phyloP scores from a whole-genome alignment of 768 basidiomycete species.

The Podaxis pistillaris region DNA sequence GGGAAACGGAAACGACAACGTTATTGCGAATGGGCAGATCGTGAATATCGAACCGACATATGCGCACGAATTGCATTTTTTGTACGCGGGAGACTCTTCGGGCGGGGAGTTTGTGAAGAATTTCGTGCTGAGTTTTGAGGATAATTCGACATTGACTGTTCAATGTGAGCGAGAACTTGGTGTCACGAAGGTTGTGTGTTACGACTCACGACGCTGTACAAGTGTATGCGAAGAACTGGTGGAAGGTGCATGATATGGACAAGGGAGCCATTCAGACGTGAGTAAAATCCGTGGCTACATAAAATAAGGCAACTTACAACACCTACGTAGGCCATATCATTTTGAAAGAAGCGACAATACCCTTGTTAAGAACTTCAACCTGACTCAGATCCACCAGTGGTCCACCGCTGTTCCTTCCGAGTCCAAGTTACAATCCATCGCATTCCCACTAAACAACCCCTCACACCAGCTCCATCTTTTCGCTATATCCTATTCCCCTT shows the following conservation, averaged over 20 bases:
- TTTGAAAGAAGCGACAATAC: constrained; percentile 32
- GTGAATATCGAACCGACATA: constrained; percentile 28
- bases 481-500: constrained; percentile 40
- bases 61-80: constrained; percentile 46
- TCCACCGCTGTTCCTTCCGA: constrained; percentile 43
- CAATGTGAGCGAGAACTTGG: constrained; percentile 26
- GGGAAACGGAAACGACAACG: constrained; percentile 43
- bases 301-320: not conserved
- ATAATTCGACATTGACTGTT: constrained; percentile 32
- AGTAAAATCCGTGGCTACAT: constrained; percentile 7
- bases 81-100: constrained; percentile 43
- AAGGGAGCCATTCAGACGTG: constrained; percentile 44
- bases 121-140: constrained; percentile 36
- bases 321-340: constrained; percentile 39
- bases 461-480: constrained; percentile 43
- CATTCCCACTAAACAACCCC: constrained; percentile 33
- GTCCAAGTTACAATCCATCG: constrained; percentile 38
- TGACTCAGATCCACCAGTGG: constrained; percentile 42
- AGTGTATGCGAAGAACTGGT: constrained; percentile 50
- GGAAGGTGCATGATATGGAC: constrained; percentile 37
- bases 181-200: not conserved
- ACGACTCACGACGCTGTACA: not conserved
- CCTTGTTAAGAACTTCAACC: constrained; percentile 36
- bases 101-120: constrained; percentile 33
- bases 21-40: constrained; percentile 43